phyloP scores from a whole-genome alignment of 2,329 filamentous ascomycete species.

The Hypoxylon sp. region DNA sequence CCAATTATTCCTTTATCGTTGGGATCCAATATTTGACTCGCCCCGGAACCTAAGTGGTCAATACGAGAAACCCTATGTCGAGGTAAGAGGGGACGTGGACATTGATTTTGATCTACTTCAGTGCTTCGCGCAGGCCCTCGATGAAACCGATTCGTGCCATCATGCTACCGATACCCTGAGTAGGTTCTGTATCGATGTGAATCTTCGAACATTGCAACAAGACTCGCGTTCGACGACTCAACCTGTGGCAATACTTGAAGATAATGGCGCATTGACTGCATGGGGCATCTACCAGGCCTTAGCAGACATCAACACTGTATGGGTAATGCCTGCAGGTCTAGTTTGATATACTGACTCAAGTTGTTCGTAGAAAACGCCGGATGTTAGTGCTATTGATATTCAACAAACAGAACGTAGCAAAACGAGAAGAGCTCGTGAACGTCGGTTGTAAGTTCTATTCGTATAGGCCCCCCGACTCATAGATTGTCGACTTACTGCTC shows the following conservation, averaged over 20 bases:
- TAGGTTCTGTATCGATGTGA: slow-evolving; percentile 10
- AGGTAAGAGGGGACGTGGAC: not conserved
- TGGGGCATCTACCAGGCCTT: slow-evolving; percentile 14
- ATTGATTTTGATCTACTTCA: not conserved
- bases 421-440: not conserved
- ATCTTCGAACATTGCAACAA: slow-evolving; percentile 1
- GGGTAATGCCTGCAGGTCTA: not conserved
- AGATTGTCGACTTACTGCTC: not conserved
- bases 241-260: slow-evolving; percentile 19
- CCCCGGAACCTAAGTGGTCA: slow-evolving; percentile 1
- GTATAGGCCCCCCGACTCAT: not conserved
- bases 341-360: not conserved
- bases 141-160: slow-evolving; percentile 15
- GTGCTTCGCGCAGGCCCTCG: slow-evolving; percentile 15
- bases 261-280: slow-evolving; percentile 9
- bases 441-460: not conserved
- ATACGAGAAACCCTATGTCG: slow-evolving; percentile 7
- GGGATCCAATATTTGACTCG: slow-evolving; percentile 23
- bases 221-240: not conserved
- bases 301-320: not conserved
- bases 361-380: not conserved
- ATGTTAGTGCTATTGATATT: not conserved
- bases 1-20: slow-evolving; percentile 13
- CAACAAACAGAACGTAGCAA: not conserved
- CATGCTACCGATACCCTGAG: slow-evolving; percentile 16